These are phyloP conservation scores for Prototheca wickerhamii DNA, from an alignment of 163 green algal genomes.

Conservation along the genomic window DNA sequence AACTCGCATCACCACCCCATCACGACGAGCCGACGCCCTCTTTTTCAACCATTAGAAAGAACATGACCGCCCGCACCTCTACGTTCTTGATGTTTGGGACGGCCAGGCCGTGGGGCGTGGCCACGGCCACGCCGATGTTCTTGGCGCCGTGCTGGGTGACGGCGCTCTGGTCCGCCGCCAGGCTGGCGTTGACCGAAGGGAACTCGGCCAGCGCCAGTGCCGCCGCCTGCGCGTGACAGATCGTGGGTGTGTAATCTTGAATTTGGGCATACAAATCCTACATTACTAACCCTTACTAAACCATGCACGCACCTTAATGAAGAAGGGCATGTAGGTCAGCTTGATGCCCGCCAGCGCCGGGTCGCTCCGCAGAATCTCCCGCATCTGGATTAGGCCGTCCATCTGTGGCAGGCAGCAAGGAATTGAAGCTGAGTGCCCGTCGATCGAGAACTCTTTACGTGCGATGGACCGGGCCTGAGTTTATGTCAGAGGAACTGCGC, in stretches of 20 bases:
- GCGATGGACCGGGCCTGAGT: slow-evolving; percentile 25
- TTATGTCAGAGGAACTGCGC: too few species aligned
- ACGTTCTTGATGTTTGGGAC: slow-evolving; percentile 78
- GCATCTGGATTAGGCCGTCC: slow-evolving; percentile 26
- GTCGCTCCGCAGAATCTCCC: slow-evolving; percentile 19
- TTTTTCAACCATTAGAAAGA: too few species aligned
- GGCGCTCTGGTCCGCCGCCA: slow-evolving; percentile 27
- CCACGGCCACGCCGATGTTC: slow-evolving; percentile 87
- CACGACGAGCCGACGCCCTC: too few species aligned
- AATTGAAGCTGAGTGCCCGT: background rate
- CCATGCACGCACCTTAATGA: slow-evolving; percentile 55
- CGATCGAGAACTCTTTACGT: slow-evolving; percentile 11
- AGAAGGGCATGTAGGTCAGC: slow-evolving; percentile 69
- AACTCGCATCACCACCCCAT: too few species aligned
- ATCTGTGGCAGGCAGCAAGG: too few species aligned
- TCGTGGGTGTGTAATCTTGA: background rate
- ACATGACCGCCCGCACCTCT: slow-evolving; percentile 6
- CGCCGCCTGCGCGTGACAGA: slow-evolving; percentile 41
- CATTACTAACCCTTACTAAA: too few species aligned
- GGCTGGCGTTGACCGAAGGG: slow-evolving; percentile 62
- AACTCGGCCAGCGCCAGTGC: slow-evolving; percentile 52
- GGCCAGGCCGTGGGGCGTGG: slow-evolving; percentile 68
- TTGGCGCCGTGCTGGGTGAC: slow-evolving; percentile 48
- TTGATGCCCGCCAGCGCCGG: slow-evolving; percentile 24
- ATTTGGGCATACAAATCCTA: too few species aligned